These are phyloP conservation scores for Scheffersomyces lignicola DNA, from an alignment of 1,139 yeast species.

Conservation along the genomic window DNA sequence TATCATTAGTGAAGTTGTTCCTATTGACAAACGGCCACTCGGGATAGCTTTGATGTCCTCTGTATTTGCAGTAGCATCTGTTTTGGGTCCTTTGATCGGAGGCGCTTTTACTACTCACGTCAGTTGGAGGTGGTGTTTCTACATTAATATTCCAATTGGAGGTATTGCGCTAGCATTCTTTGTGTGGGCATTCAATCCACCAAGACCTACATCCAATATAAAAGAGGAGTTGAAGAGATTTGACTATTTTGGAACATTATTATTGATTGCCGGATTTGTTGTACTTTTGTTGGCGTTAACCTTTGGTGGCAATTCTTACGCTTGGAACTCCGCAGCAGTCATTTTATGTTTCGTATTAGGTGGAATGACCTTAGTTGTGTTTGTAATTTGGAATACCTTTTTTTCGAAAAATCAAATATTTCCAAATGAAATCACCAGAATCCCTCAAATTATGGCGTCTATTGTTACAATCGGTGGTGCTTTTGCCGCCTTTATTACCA, in stretches of 20 bases:
- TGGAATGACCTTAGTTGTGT: constrained; percentile 22
- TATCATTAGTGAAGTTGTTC: constrained; percentile 30
- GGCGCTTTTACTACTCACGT: constrained; percentile 48
- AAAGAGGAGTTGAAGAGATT: constrained; percentile 37
- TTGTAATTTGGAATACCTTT: constrained; percentile 27
- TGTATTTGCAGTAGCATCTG: constrained; percentile 43
- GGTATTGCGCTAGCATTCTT: constrained; percentile 30
- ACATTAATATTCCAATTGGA: constrained; percentile 48
- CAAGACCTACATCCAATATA: constrained; percentile 23
- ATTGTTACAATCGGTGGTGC: constrained; percentile 21
- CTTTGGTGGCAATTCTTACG: constrained; percentile 47
- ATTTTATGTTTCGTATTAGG: constrained; percentile 50
- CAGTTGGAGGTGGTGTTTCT: constrained; percentile 78
- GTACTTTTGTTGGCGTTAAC: constrained; percentile 41
- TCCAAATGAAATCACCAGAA: constrained; percentile 24
- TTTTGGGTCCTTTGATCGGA: constrained; percentile 59
- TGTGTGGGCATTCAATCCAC: constrained; percentile 32
- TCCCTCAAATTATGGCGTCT: constrained; percentile 26
- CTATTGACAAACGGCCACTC: constrained; percentile 28
- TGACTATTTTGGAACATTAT: constrained; percentile 51
- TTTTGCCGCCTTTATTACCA: constrained; percentile 27
- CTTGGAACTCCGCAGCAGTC: constrained; percentile 52
- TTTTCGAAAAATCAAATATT: constrained; percentile 28
- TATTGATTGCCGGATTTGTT: constrained; percentile 44
- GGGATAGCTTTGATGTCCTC: constrained; percentile 44